Evolutionary conservation across 305 asterid species (phyloP).

Genomic region (Lippia alba): DNA sequence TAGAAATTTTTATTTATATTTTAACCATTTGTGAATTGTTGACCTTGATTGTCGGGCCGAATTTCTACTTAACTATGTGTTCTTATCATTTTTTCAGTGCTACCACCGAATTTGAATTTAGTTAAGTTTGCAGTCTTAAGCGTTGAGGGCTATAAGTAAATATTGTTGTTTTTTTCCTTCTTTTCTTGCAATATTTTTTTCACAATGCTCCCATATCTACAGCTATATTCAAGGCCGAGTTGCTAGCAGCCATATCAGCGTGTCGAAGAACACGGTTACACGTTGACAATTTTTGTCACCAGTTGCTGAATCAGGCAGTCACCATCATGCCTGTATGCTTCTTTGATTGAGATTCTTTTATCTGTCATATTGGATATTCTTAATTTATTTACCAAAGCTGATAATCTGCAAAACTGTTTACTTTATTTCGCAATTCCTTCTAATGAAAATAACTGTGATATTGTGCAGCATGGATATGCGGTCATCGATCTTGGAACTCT

Average conservation of each 20-base stretch:
- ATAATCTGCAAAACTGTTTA: constrained; percentile 6
- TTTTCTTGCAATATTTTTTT: constrained; percentile 20
- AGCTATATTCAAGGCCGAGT: constrained; percentile 75
- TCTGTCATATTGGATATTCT: neutral
- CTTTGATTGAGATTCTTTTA: constrained; percentile 25
- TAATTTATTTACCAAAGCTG: constrained; percentile 17
- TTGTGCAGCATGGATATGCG: constrained; percentile 79
- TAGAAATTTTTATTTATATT: constrained; percentile 2
- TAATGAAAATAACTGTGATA: constrained; percentile 1
- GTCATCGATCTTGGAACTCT: constrained; percentile 64
- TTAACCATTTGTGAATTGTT: constrained; percentile 22
- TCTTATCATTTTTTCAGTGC: constrained; percentile 16
- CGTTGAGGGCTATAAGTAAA: neutral
- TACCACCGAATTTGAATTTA: constrained; percentile 4
- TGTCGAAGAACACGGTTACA: constrained; percentile 74
- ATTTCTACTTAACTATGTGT: neutral
- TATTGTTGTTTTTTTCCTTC: constrained; percentile 8
- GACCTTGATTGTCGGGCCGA: neutral
- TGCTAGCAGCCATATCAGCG: constrained; percentile 71
- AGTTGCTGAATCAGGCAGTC: constrained; percentile 61
- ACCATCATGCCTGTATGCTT: constrained; percentile 72
- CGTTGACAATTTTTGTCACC: constrained; percentile 62
- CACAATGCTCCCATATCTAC: constrained; percentile 30
- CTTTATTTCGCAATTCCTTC: constrained; percentile 17
- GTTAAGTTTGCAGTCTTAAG: constrained; percentile 14